Evolutionary conservation across 805 yeast genomes (phyloP), one percentile per base, ranked within the genome.

Genomic region (Kodamaea kaohsiungensis): DNA sequence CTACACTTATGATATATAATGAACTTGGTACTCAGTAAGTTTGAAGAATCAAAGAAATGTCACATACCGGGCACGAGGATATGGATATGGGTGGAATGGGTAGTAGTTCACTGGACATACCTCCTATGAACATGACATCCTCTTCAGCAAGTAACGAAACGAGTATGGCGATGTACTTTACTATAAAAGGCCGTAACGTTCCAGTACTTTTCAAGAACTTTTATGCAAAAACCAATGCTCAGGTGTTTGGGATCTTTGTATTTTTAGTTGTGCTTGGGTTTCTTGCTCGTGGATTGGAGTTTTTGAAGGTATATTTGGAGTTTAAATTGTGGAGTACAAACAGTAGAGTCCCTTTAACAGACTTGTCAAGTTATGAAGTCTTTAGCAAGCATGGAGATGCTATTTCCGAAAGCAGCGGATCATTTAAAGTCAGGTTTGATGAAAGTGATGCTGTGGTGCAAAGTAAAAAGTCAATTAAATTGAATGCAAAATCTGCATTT

Each of bases 171-270:
- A 79, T 76, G 71, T 81, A 74, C 61, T 69, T 88, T 61, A 82
- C 87, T 1, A 69, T 82, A 74, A 67, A 57, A n/a, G n/a, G n/a
- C n/a, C n/a, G n/a, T 2, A 68, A 76, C 42, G 83, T 83, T 57
- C 91, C 93, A 0, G 90, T 88, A 0, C 62, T 88, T 3, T 88
- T 88, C 70, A 68, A 76, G 54, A 69, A 71, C 0, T 68, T 88
- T 47, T 62, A 64, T 12, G 93, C 93, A 1, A 59, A 72, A 1
- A 72, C 70, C 43, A 80, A 80, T 19, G 91, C 78, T 9, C 78
- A 80, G 51, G 91, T 89, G 0, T 88, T 88, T 66, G 96, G 93
- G 19, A 87, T 88, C 13, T 88, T 88, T 63, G 70, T 84, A 35
- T 70, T 85, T 12, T 65, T 88, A 18, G 81, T 88, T 64, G 80